phyloP scores from a whole-genome alignment of 106 monocot genomes.

The Amphibolis antarctica region DNA sequence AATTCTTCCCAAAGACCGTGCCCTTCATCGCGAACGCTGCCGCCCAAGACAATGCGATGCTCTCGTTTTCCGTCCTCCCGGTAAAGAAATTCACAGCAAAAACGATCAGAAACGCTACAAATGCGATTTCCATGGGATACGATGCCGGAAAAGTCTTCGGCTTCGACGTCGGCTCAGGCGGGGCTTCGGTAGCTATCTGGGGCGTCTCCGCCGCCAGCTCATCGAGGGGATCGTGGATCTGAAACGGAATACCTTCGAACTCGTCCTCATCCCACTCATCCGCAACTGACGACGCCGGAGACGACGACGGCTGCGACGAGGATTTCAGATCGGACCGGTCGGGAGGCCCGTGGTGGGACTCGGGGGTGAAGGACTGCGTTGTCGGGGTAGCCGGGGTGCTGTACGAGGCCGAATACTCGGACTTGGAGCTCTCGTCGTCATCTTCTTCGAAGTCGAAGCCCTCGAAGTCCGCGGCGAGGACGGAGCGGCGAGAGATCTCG shows the following conservation, averaged over 20 bases:
- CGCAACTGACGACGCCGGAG: constrained; percentile 11
- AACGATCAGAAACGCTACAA: constrained; percentile 60
- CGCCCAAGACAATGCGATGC: constrained; percentile 75
- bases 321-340: constrained; percentile 7
- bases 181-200: background rate
- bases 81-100: constrained; percentile 75
- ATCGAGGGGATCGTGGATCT: background rate
- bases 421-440: constrained; percentile 5
- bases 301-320: too few species aligned
- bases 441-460: constrained; percentile 34
- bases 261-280: constrained; percentile 90
- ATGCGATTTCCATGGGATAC: constrained; percentile 56
- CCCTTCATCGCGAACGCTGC: constrained; percentile 57
- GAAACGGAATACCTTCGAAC: constrained; percentile 84
- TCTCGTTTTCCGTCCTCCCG: constrained; percentile 72
- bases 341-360: constrained; percentile 18
- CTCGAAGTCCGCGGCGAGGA: constrained; percentile 24
- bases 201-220: constrained; percentile 1
- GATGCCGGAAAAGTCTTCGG: constrained; percentile 15
- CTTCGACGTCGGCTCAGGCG: background rate
- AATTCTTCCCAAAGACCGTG: constrained; percentile 82
- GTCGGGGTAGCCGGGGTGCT: constrained; percentile 21
- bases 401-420: background rate
- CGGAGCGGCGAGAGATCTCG: constrained; percentile 17
- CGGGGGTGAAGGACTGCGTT: constrained; percentile 8